Evolutionary conservation across 2,329 filamentous ascomycete genomes (phyloP), one percentile per base, ranked within the genome.

Genomic region (Aspergillus sp.): DNA sequence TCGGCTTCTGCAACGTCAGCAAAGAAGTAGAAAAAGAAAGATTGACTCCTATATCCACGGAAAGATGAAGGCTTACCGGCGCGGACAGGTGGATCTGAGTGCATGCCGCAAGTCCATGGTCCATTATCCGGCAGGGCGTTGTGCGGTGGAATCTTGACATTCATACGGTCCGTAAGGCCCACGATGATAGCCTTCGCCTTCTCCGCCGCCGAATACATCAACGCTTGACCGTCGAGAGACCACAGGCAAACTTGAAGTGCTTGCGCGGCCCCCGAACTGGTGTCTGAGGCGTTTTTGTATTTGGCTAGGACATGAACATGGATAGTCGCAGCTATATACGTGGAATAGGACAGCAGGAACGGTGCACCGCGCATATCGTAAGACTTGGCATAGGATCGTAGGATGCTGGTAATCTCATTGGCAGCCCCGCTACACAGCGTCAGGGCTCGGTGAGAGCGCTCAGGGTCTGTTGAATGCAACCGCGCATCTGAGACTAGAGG

Each of bases 241-340:
- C 34, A 41, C 3, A 41, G 34, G 15, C 34, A 41, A 41, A 41
- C 11, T 15, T 41, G 34, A 5, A 41, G 34, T 15, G 34, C 34
- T 11, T 41, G 34, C 11, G 34, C 34, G 5, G 34, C 34, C 11
- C 34, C 34, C 0, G 34, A 15, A 19, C 31, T 41, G n/a, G 51
- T 23, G 4, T 54, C 51, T 1, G 51, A 30, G 5, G 31, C 51
- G 2, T 19, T 54, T 15, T 15, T 41, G 34, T 41, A 41, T 48
- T 81, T 80, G 3, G 83, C 81, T 0, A 83, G 82, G 6, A 83
- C 81, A 3, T 83, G 82, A 0, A 80, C 80, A 54, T 83, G 80
- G 19, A 86, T 84, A 0, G 83, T 85, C 0, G 82, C 83, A 4
- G 79, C 79, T 0, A 85, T 82, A 60, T 86, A 87, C 0, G 82